Base-by-base conservation (phyloP, 176 grass and related monocot genomes). In the Zea luxurians region DNA sequence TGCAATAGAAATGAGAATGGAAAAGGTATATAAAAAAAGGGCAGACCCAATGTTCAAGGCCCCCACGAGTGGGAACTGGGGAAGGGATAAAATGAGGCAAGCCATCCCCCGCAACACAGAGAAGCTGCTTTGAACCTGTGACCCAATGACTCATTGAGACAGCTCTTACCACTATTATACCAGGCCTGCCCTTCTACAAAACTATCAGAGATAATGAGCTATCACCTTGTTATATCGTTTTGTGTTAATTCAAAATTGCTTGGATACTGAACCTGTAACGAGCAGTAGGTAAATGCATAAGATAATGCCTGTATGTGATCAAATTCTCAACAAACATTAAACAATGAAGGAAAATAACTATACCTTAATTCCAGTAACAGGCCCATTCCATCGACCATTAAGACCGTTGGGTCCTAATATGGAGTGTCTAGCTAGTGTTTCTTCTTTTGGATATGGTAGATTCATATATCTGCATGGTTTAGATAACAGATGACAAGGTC, bases 391-490 rank as follows among this genome's bases (percentile, higher is more conserved):
- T 82, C 87, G 82, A 57, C 87, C 86, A 47, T 83, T 83, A 59
- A 99, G 90, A 63, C 96, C 96, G 79, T 99, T 94, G 71, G 92
- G 88, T 63, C 96, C 96, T 83, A 99, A 91, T 92, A 99, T 99
- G 55, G 96, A 93, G 72, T 99, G 96, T 76, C 96, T 99, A 58
- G 92, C 93, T 67, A 99, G 84, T 68, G 96, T 93, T 95, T 99
- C 96, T 89, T 99, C 89, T 71, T 92, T 99, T 73, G 96, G 92
- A 83, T 79, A 76, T 68, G 88, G 90, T n/a, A 93, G 40, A 79
- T 86, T 90, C 58, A 87, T 71, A 80, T 83, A 89, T 83, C 96
- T 99, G 82, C 62, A 94, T 44, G 85, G 84, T 61, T 49, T 80
- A 80, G 36, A 76, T 52, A 53, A 36, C 17, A 76, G 62, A 78